Evolutionary conservation across 176 grass and related monocot genomes (phyloP), one percentile per base, ranked within the genome.

Genomic region (Ampelocalamus luodianensis): DNA sequence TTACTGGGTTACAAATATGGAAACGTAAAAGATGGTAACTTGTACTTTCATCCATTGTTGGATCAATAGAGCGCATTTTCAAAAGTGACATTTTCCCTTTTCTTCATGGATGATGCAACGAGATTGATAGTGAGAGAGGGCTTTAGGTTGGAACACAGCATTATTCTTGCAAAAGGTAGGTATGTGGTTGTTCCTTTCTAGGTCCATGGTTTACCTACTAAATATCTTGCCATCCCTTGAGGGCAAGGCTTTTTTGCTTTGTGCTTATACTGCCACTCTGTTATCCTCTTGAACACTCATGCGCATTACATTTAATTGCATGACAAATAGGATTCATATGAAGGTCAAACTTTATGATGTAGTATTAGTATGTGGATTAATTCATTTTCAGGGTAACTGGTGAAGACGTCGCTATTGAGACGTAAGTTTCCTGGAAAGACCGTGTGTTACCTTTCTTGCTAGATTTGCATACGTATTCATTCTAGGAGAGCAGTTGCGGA

Each of bases 131-230:
- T 1, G 81, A 88, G 88, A 76, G 85, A 51, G 53, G 26, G 82
- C 82, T 90, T 90, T 87, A 72, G 85, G 92, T 92, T 84, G 83
- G 89, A 90, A 82, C 68, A 82, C 76, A 67, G 4, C 75, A 79
- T 85, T 88, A 88, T 90, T 86, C 69, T 73, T 74, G 81, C 56
- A 15, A 11, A 84, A 85, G 80, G 87, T 90, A 92, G 94, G 94
- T 97, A 87, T 51, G 76, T 78, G 85, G 85, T 90, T 77, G 92
- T 94, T 92, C 84, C 88, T 82, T 90, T 88, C 69, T 97, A 97
- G 91, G 94, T 92, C 38, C 87, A 85, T 86, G 61, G 94, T 94
- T 97, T 93, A 97, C 94, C 94, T 94, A 97, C 88, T 92, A 54
- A 83, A 81, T 82, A 88, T 92, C 79, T 92, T 94, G 89, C 55